Evolutionary conservation across 129 eudicot species (phyloP), one percentile per base, ranked within the genome.

Genomic region (Erigeron canadensis): DNA sequence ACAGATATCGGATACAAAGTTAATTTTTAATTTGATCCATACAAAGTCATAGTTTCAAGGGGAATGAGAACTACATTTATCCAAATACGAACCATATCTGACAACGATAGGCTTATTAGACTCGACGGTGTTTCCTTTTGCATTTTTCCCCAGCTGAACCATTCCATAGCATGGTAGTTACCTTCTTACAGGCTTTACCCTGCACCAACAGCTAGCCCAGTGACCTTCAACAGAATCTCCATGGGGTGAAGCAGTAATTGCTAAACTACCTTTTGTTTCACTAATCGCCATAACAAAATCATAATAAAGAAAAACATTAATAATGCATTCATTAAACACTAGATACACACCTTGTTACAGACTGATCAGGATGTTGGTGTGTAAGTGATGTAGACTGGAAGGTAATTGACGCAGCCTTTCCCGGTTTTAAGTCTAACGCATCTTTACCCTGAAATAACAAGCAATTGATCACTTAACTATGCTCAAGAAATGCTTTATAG

Each of bases 211-310:
- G n/a, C n/a, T n/a, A n/a, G n/a, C n/a, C n/a, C n/a, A n/a, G n/a
- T n/a, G n/a, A n/a, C n/a, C n/a, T n/a, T 95, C 97, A 68, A 88
- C 89, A 48, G 99, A 93, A 84, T 93, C 96, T 64, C 98, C 98
- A 74, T 77, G 90, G 75, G 96, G 87, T 66, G 98, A 93, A 63
- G 91, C 88, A 79, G 92, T 81, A 70, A 81, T 46, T 40, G 88
- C 91, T 83, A 93, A 88, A 83, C 97, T 90, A 78, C 95, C 96
- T 82, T 90, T 90, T 73, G 89, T 91, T 90, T 95, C 99, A 84
- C 99, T 95, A 80, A 81, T 47, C 51, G 72, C 63, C 74, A 83
- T 45, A 55, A 56, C 5, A 56, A 48, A 19, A 53, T 76, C 68
- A 60, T n/a, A 12, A 53, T 11, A 61, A 60, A 16, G 55, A 18